Base-by-base conservation (phyloP, 2,329 filamentous ascomycete genomes). In the Trichophyton simii region DNA sequence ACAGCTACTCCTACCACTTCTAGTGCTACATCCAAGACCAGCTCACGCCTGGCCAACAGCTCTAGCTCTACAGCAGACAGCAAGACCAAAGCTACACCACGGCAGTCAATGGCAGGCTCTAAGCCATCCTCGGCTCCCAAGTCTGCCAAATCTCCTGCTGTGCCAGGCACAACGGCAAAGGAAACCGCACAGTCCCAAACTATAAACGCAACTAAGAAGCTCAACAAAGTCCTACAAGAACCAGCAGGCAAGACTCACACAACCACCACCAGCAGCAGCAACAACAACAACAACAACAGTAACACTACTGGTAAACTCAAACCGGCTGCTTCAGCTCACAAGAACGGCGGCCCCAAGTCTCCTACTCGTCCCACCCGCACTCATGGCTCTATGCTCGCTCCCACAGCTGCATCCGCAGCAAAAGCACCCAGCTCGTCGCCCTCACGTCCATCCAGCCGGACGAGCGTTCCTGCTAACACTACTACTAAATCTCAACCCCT, bases 341-440 rank as follows among this genome's bases (percentile, higher is more conserved):
- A 55, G 11, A 55, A 36, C 20, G 52, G 25, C 55, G 55, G 68
- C 22, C 63, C 75, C 55, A 7, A 77, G 61, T 77, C 77, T 25
- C 75, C 76, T 8, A 74, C 73, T 34, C 72, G 68, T 54, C 68
- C 76, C 42, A 68, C 69, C 58, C 77, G 75, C 55, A 69, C 76
- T 57, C 72, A 76, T 34, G 66, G 70, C 52, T 75, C 76, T 20
- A 69, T 71, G 57, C 74, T 73, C 7, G 71, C 77, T 3, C 69
- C 75, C 22, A 77, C 75, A 15, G 70, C 73, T 31, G 67, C 77
- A 25, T 74, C 76, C 38, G 67, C 72, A 4, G 71, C 73, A 8
- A 77, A 72, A 65, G 54, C 63, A 22, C 63, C 46, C 18, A 61
- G 58, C 52, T 64, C 63, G 13, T 68, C 66, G 22, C 65, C 60